These are phyloP conservation scores for Cystobasidium ongulense DNA, from an alignment of 768 basidiomycete genomes.

Conservation along the genomic window DNA sequence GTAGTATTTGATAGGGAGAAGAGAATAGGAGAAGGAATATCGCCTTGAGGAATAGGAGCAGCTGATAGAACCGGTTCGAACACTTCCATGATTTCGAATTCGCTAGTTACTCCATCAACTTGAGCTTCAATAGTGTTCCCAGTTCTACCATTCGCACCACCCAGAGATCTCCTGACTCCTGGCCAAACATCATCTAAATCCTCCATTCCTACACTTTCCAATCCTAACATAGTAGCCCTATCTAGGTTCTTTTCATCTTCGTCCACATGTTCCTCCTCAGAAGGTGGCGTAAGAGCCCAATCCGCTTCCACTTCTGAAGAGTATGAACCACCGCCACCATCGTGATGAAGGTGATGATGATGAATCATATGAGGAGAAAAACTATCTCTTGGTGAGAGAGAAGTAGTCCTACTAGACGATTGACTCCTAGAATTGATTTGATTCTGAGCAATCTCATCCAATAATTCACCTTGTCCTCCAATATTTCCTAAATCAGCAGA, in stretches of 20 bases:
- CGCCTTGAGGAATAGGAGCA: slow-evolving; percentile 4
- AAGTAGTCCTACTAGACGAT: not conserved
- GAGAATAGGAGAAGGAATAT: not conserved
- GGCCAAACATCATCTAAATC: slow-evolving; percentile 29
- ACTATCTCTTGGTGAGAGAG: slow-evolving; percentile 26
- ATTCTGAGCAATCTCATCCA: not conserved
- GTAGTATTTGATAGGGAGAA: not conserved
- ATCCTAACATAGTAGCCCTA: slow-evolving; percentile 22
- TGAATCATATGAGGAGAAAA: slow-evolving; percentile 15
- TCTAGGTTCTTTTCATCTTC: slow-evolving; percentile 27
- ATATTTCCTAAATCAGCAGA: not conserved
- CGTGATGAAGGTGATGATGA: too few relatives aligned
- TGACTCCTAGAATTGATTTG: slow-evolving; percentile 1
- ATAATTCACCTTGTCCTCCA: not conserved
- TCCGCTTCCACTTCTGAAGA: slow-evolving; percentile 5
- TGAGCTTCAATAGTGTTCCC: not conserved
- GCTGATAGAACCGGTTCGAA: slow-evolving; percentile 19
- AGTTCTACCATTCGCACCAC: not conserved
- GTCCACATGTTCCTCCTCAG: slow-evolving; percentile 21
- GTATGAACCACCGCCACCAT: not conserved
- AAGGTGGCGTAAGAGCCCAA: slow-evolving; percentile 28
- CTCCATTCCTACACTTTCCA: slow-evolving; percentile 27
- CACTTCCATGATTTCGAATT: not conserved
- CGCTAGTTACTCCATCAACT: not conserved
- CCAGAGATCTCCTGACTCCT: not conserved